Conservation (phyloP, 2,329 filamentous ascomycete species). For the Sporothrix curviconia region DNA sequence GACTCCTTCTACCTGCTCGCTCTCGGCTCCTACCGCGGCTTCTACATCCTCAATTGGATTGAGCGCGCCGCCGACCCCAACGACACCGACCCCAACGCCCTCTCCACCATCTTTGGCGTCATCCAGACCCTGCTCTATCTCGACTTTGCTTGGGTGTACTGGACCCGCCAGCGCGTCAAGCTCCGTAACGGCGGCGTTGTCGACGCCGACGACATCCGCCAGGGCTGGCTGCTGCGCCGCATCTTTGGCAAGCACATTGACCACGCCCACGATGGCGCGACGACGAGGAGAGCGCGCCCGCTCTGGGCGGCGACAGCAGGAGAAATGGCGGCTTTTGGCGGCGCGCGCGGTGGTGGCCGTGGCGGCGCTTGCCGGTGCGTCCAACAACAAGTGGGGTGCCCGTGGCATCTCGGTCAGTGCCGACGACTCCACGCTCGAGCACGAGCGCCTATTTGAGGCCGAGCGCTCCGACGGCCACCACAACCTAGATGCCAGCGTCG, state of each 20-base stretch:
- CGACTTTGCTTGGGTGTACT: conserved; percentile 97
- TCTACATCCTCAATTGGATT: conserved; percentile 93
- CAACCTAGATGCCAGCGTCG: conserved; percentile 41
- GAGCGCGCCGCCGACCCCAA: conserved; percentile 55
- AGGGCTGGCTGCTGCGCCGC: conserved; percentile 75
- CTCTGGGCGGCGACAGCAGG: conserved; percentile 33
- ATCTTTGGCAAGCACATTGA: conserved; percentile 61
- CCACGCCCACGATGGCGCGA: conserved; percentile 46
- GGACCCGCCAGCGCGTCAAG: conserved; percentile 87
- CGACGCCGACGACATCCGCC: conserved; percentile 79
- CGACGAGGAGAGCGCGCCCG: conserved; percentile 52
- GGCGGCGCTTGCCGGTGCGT: conserved; percentile 37
- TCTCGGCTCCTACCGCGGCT: conserved; percentile 76
- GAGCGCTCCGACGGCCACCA: conserved; percentile 33
- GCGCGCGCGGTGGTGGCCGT: conserved; percentile 53
- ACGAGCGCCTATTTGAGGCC: conserved; percentile 22
- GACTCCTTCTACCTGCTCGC: conserved; percentile 92
- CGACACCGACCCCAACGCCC: conserved; percentile 56
- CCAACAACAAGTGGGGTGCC: conserved; percentile 56
- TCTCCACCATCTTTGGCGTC: conserved; percentile 78
- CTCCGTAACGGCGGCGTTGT: conserved; percentile 81
- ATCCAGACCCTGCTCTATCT: conserved; percentile 85
- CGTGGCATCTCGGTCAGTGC: conserved; percentile 59
- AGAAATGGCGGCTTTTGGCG: conserved; percentile 22
- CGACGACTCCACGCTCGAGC: conserved; percentile 53